A percentile compares a stretch with the other conserved stretches of the same genome.
Evolutionary conservation across 2,329 filamentous ascomycete species (phyloP).

Genomic region (Penicillium oxalicum): DNA sequence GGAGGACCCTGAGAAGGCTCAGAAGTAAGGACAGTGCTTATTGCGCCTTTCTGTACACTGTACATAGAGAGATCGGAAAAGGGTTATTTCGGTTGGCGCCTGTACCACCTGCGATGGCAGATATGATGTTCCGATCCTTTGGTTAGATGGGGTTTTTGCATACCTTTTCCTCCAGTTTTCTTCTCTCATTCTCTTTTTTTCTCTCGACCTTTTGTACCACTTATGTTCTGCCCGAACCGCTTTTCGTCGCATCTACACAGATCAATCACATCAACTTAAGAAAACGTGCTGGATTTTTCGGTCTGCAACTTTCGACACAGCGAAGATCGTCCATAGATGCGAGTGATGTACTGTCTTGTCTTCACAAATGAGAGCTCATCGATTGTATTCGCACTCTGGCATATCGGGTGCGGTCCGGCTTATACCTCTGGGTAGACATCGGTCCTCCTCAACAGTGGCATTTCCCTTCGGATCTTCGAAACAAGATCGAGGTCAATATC

Average conservation of each 20-base stretch:
- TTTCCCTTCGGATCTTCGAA: constrained; percentile 49
- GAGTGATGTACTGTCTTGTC: neutral
- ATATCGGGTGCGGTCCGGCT: neutral
- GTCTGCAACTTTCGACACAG: constrained; percentile 5
- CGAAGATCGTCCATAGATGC: neutral
- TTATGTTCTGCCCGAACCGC: constrained; percentile 13
- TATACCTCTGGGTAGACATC: constrained; percentile 46
- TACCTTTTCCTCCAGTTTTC: constrained; percentile 24
- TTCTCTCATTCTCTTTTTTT: constrained; percentile 19
- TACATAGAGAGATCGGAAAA: constrained; percentile 38
- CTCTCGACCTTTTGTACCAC: constrained; percentile 20
- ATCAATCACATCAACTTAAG: constrained; percentile 12
- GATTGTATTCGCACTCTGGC: too few relatives aligned
- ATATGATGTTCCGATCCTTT: constrained; percentile 27
- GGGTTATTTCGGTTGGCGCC: constrained; percentile 26
- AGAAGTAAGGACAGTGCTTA: constrained; percentile 39
- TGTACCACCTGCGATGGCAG: constrained; percentile 26
- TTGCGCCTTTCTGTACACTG: constrained; percentile 32
- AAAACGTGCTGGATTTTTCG: constrained; percentile 3
- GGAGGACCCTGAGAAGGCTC: constrained; percentile 61
- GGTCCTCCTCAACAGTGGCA: constrained; percentile 53
- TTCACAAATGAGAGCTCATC: too few relatives aligned
- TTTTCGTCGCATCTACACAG: constrained; percentile 18
- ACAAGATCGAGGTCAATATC: constrained; percentile 51
- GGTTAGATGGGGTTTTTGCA: constrained; percentile 32